Evolutionary conservation across 2,329 filamentous ascomycete genomes (phyloP).

Genomic region (Talaromyces sp.): DNA sequence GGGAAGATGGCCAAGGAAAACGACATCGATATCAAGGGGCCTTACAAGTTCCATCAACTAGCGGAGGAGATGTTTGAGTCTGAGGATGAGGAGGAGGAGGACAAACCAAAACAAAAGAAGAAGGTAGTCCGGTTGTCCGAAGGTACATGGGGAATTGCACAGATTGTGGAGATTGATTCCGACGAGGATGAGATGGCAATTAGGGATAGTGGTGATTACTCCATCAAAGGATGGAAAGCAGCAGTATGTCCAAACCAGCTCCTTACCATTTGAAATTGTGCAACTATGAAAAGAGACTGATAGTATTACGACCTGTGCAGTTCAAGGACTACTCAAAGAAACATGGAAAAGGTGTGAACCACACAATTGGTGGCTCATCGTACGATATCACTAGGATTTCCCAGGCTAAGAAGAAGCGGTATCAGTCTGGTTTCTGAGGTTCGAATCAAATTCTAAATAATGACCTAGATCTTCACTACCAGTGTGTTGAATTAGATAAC

Average conservation of each 20-base stretch:
- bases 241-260: background rate
- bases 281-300: background rate
- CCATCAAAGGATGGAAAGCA: conserved; percentile 9
- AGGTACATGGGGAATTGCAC: background rate
- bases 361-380: conserved; percentile 5
- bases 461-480: background rate
- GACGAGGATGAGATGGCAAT: conserved; percentile 6
- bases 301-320: background rate
- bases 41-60: conserved; percentile 4
- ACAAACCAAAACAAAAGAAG: background rate
- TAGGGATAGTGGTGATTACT: conserved; percentile 8
- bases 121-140: background rate
- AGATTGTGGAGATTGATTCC: background rate
- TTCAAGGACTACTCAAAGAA: conserved; percentile 6
- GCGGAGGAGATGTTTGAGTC: background rate
- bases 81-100: background rate
- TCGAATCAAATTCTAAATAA: background rate
- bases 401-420: background rate
- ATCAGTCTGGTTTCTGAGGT: background rate
- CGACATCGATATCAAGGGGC: conserved; percentile 4
- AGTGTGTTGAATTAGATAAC: no score
- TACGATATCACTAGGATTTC: conserved; percentile 6
- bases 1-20: background rate
- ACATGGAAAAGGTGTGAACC: background rate
- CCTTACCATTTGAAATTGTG: background rate